phyloP scores from a whole-genome alignment of 805 yeast species.

The Nakazawaea pomicola region DNA sequence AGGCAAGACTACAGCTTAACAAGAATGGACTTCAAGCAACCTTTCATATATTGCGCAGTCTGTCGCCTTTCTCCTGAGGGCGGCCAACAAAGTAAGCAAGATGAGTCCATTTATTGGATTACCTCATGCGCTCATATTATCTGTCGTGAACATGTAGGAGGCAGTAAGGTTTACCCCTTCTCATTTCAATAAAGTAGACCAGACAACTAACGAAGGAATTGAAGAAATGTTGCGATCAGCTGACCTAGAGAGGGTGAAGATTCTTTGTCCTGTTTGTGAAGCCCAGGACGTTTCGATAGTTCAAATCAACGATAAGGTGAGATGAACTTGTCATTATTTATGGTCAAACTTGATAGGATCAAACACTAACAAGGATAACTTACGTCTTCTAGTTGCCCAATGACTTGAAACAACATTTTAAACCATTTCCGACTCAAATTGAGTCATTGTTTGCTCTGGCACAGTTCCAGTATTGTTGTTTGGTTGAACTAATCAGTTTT shows the following conservation, averaged over 20 bases:
- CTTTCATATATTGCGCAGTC: conserved; percentile 15
- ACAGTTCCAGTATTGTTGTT: conserved; percentile 15
- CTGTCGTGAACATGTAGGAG: conserved; percentile 14
- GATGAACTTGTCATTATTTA: neutral
- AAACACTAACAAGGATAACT: neutral
- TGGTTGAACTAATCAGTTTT: conserved; percentile 11
- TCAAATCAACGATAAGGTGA: conserved; percentile 12
- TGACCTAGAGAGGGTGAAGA: conserved; percentile 4
- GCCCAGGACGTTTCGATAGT: conserved; percentile 11
- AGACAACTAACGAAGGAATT: neutral
- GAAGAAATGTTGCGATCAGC: conserved; percentile 5
- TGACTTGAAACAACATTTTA: conserved; percentile 15
- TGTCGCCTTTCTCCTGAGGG: conserved; percentile 6
- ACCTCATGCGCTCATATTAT: conserved; percentile 18
- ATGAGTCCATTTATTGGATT: conserved; percentile 6
- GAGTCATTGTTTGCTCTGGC: conserved; percentile 15
- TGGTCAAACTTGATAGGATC: too few relatives aligned
- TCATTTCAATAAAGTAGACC: neutral
- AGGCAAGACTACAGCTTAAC: too few relatives aligned
- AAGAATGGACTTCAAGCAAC: conserved; percentile 14
- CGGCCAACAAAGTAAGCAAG: neutral
- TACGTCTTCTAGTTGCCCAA: conserved; percentile 8
- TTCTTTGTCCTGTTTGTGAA: conserved; percentile 15
- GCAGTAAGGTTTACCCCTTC: conserved; percentile 11
- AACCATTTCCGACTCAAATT: conserved; percentile 15